phyloP scores from a whole-genome alignment of 192 early-diverging fungal genomes.

The Backusella parvicylindrica region DNA sequence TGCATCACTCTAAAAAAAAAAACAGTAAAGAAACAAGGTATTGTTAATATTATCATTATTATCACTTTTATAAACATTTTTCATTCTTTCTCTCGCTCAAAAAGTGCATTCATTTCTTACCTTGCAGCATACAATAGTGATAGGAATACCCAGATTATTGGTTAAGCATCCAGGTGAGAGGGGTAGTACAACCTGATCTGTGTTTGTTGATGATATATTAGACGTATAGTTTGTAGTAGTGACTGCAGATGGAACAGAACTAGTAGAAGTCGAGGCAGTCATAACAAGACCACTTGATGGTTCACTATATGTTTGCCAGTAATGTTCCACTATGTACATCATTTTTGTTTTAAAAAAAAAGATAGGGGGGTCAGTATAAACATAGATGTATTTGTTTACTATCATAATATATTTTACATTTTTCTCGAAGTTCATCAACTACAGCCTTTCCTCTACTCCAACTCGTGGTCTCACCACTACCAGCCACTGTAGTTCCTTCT shows the following conservation, averaged over 20 bases:
- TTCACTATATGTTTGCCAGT: slow-evolving; percentile 70
- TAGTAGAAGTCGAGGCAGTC: slow-evolving; percentile 26
- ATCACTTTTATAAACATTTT: no score
- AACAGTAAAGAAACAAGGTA: not conserved
- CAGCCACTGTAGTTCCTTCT: slow-evolving; percentile 39
- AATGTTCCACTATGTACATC: slow-evolving; percentile 57
- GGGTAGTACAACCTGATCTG: slow-evolving; percentile 61
- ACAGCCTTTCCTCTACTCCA: slow-evolving; percentile 68
- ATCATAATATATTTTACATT: slow-evolving; percentile 34
- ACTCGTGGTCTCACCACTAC: slow-evolving; percentile 21
- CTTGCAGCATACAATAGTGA: slow-evolving; percentile 90
- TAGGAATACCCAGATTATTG: slow-evolving; percentile 82
- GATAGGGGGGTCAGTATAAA: not conserved
- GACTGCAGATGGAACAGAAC: slow-evolving; percentile 27
- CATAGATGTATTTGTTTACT: not conserved
- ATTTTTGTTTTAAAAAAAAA: not conserved
- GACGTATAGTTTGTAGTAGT: slow-evolving; percentile 22
- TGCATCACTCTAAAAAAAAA: slow-evolving; percentile 51
- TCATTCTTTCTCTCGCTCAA: not conserved
- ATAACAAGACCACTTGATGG: slow-evolving; percentile 24
- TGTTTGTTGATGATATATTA: slow-evolving; percentile 12
- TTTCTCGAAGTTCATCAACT: slow-evolving; percentile 68
- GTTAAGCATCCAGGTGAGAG: slow-evolving; percentile 79
- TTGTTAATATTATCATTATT: not conserved
- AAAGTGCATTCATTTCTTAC: slow-evolving; percentile 38